Percentiles rank a stretch among this genome's conserved stretches.
phyloP scores from a whole-genome alignment of 169 alveolate species.

The Plasmodium falciparum region DNA sequence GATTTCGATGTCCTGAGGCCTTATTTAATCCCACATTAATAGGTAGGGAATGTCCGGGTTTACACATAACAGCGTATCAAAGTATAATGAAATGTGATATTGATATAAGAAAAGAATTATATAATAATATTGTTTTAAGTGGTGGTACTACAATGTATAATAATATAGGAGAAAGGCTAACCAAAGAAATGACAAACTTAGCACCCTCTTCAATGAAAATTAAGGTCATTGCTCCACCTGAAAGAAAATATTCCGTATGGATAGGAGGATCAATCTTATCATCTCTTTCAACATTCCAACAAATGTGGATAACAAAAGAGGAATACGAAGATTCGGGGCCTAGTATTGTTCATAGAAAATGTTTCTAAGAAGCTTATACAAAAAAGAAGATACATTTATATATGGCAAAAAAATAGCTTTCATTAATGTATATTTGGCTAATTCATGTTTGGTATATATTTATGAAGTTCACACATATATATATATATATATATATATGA shows the following conservation, averaged over 20 bases:
- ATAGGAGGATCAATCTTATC: conserved; percentile 98
- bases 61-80: conserved; percentile 95
- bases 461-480: not conserved
- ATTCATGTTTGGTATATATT: not conserved
- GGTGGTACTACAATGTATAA: conserved; percentile 99
- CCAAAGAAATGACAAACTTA: conserved; percentile 96
- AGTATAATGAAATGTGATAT: conserved; percentile 97
- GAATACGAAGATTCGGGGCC: conserved; percentile 99
- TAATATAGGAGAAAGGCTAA: conserved; percentile 97
- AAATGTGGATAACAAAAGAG: conserved; percentile 98
- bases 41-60: conserved; percentile 97
- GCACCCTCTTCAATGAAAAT: conserved; percentile 98
- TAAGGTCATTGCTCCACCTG: conserved; percentile 99
- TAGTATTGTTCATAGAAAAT: conserved; percentile 97
- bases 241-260: conserved; percentile 98
- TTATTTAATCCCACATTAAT: conserved; percentile 96
- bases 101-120: conserved; percentile 96
- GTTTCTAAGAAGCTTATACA: conserved; percentile 88
- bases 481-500: too few species aligned
- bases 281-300: conserved; percentile 96
- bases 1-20: conserved; percentile 98
- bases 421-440: too few species aligned
- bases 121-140: conserved; percentile 95
- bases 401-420: not conserved
- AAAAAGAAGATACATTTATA: not conserved